Percentiles rank a stretch among this genome's conserved stretches.
Evolutionary conservation across 2,329 filamentous ascomycete species (phyloP).

Genomic region (Apiospora kogelbergensis): DNA sequence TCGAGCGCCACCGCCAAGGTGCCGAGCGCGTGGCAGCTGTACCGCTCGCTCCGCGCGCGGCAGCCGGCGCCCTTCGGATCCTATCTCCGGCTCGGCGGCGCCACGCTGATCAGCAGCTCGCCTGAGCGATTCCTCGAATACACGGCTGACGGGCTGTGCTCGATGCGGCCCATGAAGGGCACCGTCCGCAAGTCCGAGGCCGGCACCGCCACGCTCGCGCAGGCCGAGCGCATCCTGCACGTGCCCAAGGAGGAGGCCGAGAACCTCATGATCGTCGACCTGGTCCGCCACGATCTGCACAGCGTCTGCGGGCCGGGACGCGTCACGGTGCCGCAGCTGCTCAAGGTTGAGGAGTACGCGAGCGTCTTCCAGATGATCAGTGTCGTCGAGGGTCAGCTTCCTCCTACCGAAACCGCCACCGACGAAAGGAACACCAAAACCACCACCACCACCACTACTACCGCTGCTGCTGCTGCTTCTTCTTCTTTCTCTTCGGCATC

Average conservation of each 20-base stretch:
- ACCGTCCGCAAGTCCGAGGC: constrained; percentile 77
- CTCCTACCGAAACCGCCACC: constrained; percentile 20
- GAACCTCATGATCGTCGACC: constrained; percentile 96
- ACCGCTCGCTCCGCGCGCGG: constrained; percentile 64
- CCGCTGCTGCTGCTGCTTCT: no score
- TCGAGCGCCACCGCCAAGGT: constrained; percentile 13
- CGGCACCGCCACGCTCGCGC: constrained; percentile 61
- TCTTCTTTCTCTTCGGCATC: no score
- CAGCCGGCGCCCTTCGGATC: constrained; percentile 87
- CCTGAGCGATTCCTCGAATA: constrained; percentile 83
- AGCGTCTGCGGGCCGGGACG: constrained; percentile 74
- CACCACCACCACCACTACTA: no score
- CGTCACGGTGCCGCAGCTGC: constrained; percentile 74
- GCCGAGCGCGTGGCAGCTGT: constrained; percentile 62
- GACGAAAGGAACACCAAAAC: neutral
- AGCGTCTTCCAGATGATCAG: constrained; percentile 91
- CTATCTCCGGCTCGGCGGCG: constrained; percentile 68
- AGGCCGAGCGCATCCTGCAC: constrained; percentile 72
- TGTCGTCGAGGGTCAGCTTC: constrained; percentile 72
- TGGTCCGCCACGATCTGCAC: constrained; percentile 92
- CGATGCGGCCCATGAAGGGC: constrained; percentile 94
- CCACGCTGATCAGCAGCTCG: constrained; percentile 77
- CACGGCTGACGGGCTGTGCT: constrained; percentile 54
- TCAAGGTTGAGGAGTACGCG: constrained; percentile 87
- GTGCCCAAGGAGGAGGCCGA: constrained; percentile 90